Percentiles rank a stretch among this genome's conserved stretches.
Evolutionary conservation across 371 early-diverging fungal species (phyloP).

Genomic region (Mortierella sp.): DNA sequence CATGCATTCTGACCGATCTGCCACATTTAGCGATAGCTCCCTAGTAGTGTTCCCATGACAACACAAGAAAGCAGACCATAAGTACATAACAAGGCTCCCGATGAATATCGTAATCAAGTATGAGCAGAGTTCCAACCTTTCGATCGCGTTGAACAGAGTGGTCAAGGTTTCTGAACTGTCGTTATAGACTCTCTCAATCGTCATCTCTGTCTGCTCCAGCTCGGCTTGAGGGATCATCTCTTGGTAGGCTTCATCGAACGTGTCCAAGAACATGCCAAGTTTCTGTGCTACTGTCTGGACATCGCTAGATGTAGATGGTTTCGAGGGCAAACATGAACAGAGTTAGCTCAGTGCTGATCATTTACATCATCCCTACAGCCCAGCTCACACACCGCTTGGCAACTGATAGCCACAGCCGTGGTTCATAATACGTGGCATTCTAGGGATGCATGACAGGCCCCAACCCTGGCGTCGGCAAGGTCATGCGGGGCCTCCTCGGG

Average conservation of each 20-base stretch:
- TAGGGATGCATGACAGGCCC: too few relatives aligned
- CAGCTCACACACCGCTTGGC: too few relatives aligned
- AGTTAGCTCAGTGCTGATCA: too few relatives aligned
- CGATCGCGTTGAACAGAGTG: conserved; percentile 35
- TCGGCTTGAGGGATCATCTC: conserved; percentile 39
- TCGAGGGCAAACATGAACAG: too few relatives aligned
- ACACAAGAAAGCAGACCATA: neutral
- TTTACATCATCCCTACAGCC: too few relatives aligned
- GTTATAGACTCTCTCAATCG: conserved; percentile 51
- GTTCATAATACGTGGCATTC: too few relatives aligned
- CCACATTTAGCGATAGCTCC: conserved; percentile 25
- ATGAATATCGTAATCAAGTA: too few relatives aligned
- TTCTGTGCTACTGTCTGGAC: conserved; percentile 36
- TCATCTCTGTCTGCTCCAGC: conserved; percentile 33
- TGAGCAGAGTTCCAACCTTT: conserved; percentile 39
- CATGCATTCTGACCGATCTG: conserved; percentile 33
- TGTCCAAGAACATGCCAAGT: conserved; percentile 45
- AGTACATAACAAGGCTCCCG: too few relatives aligned
- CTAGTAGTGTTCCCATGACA: conserved; percentile 3
- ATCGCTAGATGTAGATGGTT: conserved; percentile 22
- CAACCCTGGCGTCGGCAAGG: too few relatives aligned
- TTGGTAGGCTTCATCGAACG: conserved; percentile 52
- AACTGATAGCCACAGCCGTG: too few relatives aligned
- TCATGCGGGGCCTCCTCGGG: too few relatives aligned
- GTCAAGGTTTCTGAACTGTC: conserved; percentile 52